These are phyloP conservation scores for Macrotyloma uniflorum DNA, from an alignment of 306 rosid species.

Conservation along the genomic window DNA sequence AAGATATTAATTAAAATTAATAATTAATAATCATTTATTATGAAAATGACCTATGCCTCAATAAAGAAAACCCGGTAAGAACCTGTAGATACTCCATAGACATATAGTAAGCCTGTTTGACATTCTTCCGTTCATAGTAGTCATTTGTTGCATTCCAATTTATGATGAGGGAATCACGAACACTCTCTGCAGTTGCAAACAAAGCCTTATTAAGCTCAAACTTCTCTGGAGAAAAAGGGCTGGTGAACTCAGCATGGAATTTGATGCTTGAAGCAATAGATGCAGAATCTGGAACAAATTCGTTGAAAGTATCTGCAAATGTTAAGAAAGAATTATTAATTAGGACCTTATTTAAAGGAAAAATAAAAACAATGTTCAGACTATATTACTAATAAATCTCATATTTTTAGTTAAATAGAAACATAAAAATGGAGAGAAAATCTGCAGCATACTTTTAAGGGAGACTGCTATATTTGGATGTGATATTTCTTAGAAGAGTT, in stretches of 20 bases:
- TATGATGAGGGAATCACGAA: constrained; percentile 77
- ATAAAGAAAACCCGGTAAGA: constrained; percentile 38
- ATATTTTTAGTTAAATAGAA: not conserved
- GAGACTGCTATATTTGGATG: constrained; percentile 2
- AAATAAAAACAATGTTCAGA: not conserved
- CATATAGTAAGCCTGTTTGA: constrained; percentile 92
- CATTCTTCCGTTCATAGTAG: constrained; percentile 63
- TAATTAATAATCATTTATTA: constrained; percentile 3
- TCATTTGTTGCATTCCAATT: constrained; percentile 86
- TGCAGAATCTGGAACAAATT: constrained; percentile 63
- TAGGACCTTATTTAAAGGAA: not conserved
- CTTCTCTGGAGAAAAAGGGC: constrained; percentile 71
- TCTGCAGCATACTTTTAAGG: not conserved
- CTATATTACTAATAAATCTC: not conserved
- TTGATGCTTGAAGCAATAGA: constrained; percentile 84
- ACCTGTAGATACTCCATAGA: constrained; percentile 99
- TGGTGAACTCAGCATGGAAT: constrained; percentile 91
- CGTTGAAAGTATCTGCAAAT: constrained; percentile 40
- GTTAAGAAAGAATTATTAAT: constrained; percentile 5
- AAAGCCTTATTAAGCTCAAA: constrained; percentile 77
- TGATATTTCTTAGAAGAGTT: constrained; percentile 15
- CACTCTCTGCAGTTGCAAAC: constrained; percentile 89
- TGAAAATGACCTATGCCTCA: constrained; percentile 8
- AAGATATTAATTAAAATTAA: not conserved
- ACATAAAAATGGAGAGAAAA: not conserved